phyloP scores from a whole-genome alignment of 2,329 filamentous ascomycete genomes.

The Penicillium sumatraense region DNA sequence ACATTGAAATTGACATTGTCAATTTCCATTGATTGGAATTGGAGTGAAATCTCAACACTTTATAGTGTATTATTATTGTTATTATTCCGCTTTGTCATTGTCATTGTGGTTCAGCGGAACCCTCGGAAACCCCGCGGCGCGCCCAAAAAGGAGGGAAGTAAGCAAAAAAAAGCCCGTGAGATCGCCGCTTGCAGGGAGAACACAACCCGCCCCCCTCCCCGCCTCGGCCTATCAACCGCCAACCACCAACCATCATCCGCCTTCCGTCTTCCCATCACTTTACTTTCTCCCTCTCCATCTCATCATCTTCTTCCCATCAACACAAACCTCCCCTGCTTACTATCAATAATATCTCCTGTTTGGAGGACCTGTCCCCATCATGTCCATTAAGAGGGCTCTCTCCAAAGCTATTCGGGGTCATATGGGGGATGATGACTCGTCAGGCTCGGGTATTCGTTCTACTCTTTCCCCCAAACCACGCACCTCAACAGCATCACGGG shows the following conservation, averaged over 20 bases:
- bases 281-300: neutral
- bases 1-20: neutral
- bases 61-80: conserved; percentile 11
- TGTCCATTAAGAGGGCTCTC: conserved; percentile 53
- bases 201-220: conserved; percentile 11
- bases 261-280: neutral
- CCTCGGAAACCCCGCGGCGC: neutral
- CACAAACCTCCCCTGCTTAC: neutral
- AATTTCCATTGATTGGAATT: no score
- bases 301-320: neutral
- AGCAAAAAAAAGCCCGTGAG: neutral
- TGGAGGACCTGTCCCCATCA: conserved; percentile 33
- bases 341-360: neutral
- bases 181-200: conserved; percentile 17
- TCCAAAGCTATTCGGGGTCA: conserved; percentile 44
- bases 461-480: conserved; percentile 22
- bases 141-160: neutral
- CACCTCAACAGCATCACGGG: conserved; percentile 19
- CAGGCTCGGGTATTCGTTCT: conserved; percentile 25
- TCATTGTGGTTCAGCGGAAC: neutral
- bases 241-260: neutral
- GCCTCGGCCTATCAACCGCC: conserved; percentile 4
- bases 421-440: conserved; percentile 30
- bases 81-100: no score
- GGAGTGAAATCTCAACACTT: no score